Evolutionary conservation across 1,139 yeast genomes (phyloP).

Genomic region (Candida pseudoviswanathii): DNA sequence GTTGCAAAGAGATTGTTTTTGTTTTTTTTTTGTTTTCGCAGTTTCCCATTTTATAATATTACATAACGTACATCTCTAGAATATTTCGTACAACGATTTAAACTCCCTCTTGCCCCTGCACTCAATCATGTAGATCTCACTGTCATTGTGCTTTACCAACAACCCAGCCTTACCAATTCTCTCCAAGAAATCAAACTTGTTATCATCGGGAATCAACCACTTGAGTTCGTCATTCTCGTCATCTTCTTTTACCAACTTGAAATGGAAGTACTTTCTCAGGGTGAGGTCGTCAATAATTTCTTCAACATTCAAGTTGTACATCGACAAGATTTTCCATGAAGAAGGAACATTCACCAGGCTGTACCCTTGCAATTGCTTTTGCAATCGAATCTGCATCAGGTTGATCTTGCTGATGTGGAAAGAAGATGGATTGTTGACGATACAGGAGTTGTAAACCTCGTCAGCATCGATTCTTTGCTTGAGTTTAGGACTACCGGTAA

Average conservation of each 20-base stretch:
- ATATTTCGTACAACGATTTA: constrained; percentile 34
- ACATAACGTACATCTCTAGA: constrained; percentile 21
- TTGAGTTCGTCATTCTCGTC: constrained; percentile 21
- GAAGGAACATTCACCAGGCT: constrained; percentile 36
- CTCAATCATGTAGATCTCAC: constrained; percentile 46
- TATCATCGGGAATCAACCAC: constrained; percentile 41
- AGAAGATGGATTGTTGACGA: constrained; percentile 27
- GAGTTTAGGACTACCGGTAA: constrained; percentile 2
- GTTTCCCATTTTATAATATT: not conserved
- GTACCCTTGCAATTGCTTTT: constrained; percentile 33
- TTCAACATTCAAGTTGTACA: constrained; percentile 37
- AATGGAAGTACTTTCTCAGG: constrained; percentile 31
- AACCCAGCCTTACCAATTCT: constrained; percentile 50
- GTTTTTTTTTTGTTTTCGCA: not conserved
- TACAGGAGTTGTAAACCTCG: constrained; percentile 15
- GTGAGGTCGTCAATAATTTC: constrained; percentile 30
- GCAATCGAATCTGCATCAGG: constrained; percentile 40
- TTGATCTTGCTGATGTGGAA: constrained; percentile 24
- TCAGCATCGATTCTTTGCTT: constrained; percentile 5
- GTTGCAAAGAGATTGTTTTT: constrained; percentile 7
- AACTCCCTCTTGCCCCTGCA: constrained; percentile 50
- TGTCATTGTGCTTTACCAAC: constrained; percentile 35
- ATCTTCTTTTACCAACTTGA: constrained; percentile 26
- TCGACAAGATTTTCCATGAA: constrained; percentile 47
- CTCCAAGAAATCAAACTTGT: constrained; percentile 33